phyloP scores from a whole-genome alignment of 2,329 filamentous ascomycete genomes.

The Chaetomiaceae sp. region DNA sequence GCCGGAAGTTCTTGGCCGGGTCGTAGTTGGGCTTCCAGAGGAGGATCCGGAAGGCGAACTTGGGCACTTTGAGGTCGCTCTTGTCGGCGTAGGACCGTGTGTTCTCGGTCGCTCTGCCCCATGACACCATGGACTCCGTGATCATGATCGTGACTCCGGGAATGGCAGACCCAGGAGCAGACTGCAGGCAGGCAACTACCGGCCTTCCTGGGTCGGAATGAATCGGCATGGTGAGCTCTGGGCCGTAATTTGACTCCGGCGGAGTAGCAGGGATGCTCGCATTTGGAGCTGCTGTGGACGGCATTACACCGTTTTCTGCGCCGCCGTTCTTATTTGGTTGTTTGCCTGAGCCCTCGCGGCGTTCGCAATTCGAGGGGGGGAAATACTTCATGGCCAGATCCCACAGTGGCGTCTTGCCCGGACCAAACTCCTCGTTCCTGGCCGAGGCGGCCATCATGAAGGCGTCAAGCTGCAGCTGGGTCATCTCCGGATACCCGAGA shows the following conservation, averaged over 20 bases:
- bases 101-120: conserved; percentile 68
- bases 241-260: conserved; percentile 35
- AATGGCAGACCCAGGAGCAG: conserved; percentile 61
- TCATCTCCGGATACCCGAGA: conserved; percentile 61
- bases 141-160: conserved; percentile 60
- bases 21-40: conserved; percentile 69
- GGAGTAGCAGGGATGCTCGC: conserved; percentile 22
- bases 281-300: conserved; percentile 17
- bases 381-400: conserved; percentile 56
- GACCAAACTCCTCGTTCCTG: conserved; percentile 50
- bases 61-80: conserved; percentile 69
- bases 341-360: conserved; percentile 2
- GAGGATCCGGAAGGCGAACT: conserved; percentile 73
- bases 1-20: conserved; percentile 47
- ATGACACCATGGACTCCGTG: conserved; percentile 64
- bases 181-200: conserved; percentile 62
- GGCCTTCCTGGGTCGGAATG: conserved; percentile 35
- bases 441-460: conserved; percentile 49
- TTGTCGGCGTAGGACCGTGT: conserved; percentile 61
- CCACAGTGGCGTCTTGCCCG: conserved; percentile 50
- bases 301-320: background rate
- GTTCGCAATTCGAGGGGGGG: conserved; percentile 38
- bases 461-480: conserved; percentile 52
- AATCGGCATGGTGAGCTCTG: conserved; percentile 35
- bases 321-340: background rate